Percentiles rank a stretch among this genome's conserved stretches.
These are phyloP conservation scores for Stenogyne calaminthoides DNA, from an alignment of 305 asterid genomes.

Conservation along the genomic window DNA sequence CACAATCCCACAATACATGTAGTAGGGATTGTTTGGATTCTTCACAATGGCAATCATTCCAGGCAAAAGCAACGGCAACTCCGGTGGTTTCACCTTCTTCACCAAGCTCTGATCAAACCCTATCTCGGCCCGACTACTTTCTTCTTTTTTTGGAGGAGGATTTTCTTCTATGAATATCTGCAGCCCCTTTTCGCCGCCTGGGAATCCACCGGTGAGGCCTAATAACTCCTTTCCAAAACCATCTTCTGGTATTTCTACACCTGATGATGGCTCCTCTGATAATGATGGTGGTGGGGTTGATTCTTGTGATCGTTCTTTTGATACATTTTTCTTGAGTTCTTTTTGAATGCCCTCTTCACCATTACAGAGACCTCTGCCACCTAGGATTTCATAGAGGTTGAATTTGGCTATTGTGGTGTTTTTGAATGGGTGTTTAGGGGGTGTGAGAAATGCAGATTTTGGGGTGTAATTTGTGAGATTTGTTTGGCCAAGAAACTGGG, in stretches of 20 bases:
- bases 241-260: conserved; percentile 40
- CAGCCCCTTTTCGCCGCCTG: conserved; percentile 81
- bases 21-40: conserved; percentile 60
- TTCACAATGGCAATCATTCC: conserved; percentile 94
- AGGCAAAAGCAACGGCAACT: conserved; percentile 72
- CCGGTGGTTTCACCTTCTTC: conserved; percentile 68
- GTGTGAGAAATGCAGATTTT: conserved; percentile 27
- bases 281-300: conserved; percentile 18
- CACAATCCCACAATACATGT: conserved; percentile 84
- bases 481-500: conserved; percentile 60
- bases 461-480: conserved; percentile 31
- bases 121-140: conserved; percentile 14
- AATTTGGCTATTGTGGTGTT: conserved; percentile 56
- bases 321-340: conserved; percentile 51
- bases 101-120: conserved; percentile 48
- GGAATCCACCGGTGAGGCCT: conserved; percentile 88
- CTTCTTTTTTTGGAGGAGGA: conserved; percentile 61
- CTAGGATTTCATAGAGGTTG: conserved; percentile 73
- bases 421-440: conserved; percentile 33
- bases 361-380: conserved; percentile 79
- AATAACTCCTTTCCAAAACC: conserved; percentile 75
- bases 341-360: conserved; percentile 65
- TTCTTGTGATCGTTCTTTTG: conserved; percentile 30
- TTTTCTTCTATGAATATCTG: conserved; percentile 62
- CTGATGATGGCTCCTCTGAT: conserved; percentile 16